These are phyloP conservation scores for Lichina pygmaea DNA, from an alignment of 495 filamentous ascomycete genomes.

Conservation along the genomic window DNA sequence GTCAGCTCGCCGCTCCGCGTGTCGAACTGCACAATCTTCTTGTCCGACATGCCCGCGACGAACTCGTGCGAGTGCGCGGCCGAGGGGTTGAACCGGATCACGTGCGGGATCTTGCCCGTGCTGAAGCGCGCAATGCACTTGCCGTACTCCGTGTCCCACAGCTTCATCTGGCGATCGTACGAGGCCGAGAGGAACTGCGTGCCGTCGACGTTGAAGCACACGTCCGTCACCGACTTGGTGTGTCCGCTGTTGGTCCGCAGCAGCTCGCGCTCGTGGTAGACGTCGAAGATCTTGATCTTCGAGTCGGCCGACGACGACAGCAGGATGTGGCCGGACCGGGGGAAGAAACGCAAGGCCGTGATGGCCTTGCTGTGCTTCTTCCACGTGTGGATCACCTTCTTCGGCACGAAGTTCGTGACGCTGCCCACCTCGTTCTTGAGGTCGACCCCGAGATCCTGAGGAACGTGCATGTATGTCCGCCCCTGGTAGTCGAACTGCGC, in stretches of 20 bases:
- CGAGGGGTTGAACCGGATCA: constrained; percentile 73
- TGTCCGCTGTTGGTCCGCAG: constrained; percentile 78
- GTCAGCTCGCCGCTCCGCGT: constrained; percentile 58
- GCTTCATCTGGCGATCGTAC: constrained; percentile 82
- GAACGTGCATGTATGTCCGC: constrained; percentile 81
- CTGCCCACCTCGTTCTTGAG: constrained; percentile 54
- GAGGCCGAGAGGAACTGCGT: constrained; percentile 72
- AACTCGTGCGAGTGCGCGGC: constrained; percentile 63
- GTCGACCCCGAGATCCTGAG: constrained; percentile 83
- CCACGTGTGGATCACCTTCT: constrained; percentile 79
- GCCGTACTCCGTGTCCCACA: constrained; percentile 96
- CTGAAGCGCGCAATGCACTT: constrained; percentile 64
- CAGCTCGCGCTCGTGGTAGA: constrained; percentile 67
- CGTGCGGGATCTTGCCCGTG: constrained; percentile 83
- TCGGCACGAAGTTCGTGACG: constrained; percentile 71
- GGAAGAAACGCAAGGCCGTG: constrained; percentile 70
- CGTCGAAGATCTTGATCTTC: constrained; percentile 86
- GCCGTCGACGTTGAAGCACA: constrained; percentile 63
- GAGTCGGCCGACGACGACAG: constrained; percentile 66
- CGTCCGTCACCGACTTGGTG: constrained; percentile 68
- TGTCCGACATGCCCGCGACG: constrained; percentile 87
- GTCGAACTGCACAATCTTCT: constrained; percentile 97
- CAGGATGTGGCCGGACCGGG: constrained; percentile 60
- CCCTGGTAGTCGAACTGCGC: constrained; percentile 74
- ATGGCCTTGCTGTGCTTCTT: constrained; percentile 66